Evolutionary conservation across 805 yeast genomes (phyloP), one percentile per base, ranked within the genome.

Genomic region (Hanseniaspora taiwanica): DNA sequence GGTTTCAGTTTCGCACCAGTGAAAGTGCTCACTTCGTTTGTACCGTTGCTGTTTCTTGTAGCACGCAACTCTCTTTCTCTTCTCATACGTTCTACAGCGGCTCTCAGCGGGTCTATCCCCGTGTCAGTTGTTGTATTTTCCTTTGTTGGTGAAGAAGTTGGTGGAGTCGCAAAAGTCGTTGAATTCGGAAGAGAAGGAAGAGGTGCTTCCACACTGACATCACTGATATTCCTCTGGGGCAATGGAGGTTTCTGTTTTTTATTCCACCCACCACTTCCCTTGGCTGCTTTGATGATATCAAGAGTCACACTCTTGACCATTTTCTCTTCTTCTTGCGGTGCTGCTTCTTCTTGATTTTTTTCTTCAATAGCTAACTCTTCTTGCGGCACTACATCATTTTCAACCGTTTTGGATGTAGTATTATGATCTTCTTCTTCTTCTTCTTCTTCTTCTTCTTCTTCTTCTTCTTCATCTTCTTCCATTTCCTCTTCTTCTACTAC

Each of bases 81-180:
- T 33, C 36, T 33, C 36, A 33, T 33, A 12, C 36, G 17, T 6
- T 33, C 23, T 8, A 33, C 36, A 33, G 36, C 36, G 5, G 21
- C 36, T 20, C 14, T 33, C 23, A 33, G 14, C 21, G 36, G 36
- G 14, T 33, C 36, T 3, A 13, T 19, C 20, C 19, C 21, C 12
- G 5, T 12, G 24, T 19, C 14, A 6, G 24, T 9, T 25, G 29
- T 25, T 4, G 29, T 14, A 14, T 25, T 25, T 8, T 14, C 29
- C 10, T 12, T 4, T 25, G 29, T 25, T 8, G 29, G 29, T 3
- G 29, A 25, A 12, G 29, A 25, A 13, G n/a, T 25, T 7, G 29
- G 10, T 25, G 29, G 29, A 25, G 29, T 13, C 29, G 29, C 14
- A 14, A n/a, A n/a, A n/a, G n/a, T n/a, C n/a, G n/a, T n/a, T n/a